Evolutionary conservation across 495 filamentous ascomycete genomes (phyloP).

Genomic region (Xanthoparmelia taractica): DNA sequence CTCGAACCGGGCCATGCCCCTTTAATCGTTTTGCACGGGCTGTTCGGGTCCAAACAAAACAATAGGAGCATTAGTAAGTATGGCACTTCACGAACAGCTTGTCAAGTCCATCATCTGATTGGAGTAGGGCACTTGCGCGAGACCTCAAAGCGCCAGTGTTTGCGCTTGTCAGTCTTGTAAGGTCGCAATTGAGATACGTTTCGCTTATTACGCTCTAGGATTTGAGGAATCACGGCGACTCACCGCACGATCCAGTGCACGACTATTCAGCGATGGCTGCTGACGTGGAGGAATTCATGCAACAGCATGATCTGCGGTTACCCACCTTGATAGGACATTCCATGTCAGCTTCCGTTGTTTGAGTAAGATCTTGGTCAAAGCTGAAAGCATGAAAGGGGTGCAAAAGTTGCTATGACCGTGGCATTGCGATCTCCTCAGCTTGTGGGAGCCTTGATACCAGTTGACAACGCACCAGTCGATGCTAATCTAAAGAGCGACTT

Average conservation of each 20-base stretch:
- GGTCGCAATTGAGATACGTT: neutral
- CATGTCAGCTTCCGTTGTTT: slow-evolving; percentile 52
- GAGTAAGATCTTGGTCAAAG: neutral
- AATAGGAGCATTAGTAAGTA: slow-evolving; percentile 95
- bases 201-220: slow-evolving; percentile 52
- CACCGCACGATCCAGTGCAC: slow-evolving; percentile 66
- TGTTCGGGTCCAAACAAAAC: slow-evolving; percentile 95
- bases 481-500: slow-evolving; percentile 67
- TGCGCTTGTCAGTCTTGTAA: slow-evolving; percentile 55
- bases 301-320: slow-evolving; percentile 58
- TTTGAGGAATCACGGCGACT: slow-evolving; percentile 89
- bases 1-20: slow-evolving; percentile 44
- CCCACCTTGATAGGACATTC: slow-evolving; percentile 86
- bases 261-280: slow-evolving; percentile 81
- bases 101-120: slow-evolving; percentile 19
- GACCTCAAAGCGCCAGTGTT: slow-evolving; percentile 78
- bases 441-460: slow-evolving; percentile 63
- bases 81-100: slow-evolving; percentile 29
- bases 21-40: slow-evolving; percentile 83
- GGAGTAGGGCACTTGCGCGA: slow-evolving; percentile 63
- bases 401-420: slow-evolving; percentile 88
- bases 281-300: slow-evolving; percentile 77
- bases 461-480: slow-evolving; percentile 90
- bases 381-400: slow-evolving; percentile 54
- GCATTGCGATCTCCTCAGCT: slow-evolving; percentile 60